Evolutionary conservation across 1,284 basidiomycete genomes (phyloP).

Genomic region (Inonotus hispidus): DNA sequence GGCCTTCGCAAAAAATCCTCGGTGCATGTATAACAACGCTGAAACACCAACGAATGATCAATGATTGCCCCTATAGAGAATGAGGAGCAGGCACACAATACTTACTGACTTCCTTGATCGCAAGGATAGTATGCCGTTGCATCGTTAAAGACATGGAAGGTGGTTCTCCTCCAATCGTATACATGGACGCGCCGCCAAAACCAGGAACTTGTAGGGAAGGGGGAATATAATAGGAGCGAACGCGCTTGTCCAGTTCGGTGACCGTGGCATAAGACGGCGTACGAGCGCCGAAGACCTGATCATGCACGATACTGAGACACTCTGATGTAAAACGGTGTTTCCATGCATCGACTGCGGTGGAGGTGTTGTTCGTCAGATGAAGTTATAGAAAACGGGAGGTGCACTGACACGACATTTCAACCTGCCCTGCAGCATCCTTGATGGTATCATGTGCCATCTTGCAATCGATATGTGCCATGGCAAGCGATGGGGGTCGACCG

Average conservation of each 20-base stretch:
- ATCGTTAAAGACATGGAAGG: slow-evolving; percentile 52
- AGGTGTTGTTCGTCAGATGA: slow-evolving; percentile 15
- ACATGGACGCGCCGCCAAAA: slow-evolving; percentile 41
- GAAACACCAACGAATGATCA: not conserved
- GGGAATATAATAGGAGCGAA: slow-evolving; percentile 58
- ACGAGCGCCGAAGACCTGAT: slow-evolving; percentile 58
- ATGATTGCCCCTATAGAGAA: not conserved
- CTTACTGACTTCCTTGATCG: slow-evolving; percentile 62
- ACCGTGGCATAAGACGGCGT: slow-evolving; percentile 54
- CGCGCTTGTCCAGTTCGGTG: slow-evolving; percentile 56
- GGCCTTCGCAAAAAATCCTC: slow-evolving; percentile 66
- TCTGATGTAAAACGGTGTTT: slow-evolving; percentile 58
- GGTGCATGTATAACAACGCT: slow-evolving; percentile 69
- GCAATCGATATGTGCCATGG: slow-evolving; percentile 54
- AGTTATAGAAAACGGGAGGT: not conserved
- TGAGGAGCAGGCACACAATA: slow-evolving; percentile 17
- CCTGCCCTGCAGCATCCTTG: slow-evolving; percentile 44
- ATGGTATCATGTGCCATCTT: slow-evolving; percentile 47
- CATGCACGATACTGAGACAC: slow-evolving; percentile 56
- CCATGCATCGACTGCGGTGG: slow-evolving; percentile 48
- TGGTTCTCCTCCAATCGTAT: slow-evolving; percentile 36
- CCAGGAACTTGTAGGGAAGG: slow-evolving; percentile 60
- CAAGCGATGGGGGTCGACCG: slow-evolving; percentile 61
- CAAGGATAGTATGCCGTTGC: slow-evolving; percentile 57
- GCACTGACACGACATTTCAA: slow-evolving; percentile 62